A percentile compares a stretch with the other conserved stretches of the same genome.
Evolutionary conservation across 768 basidiomycete species (phyloP).

Genomic region (Pseudohyphozyma bogoriensis): DNA sequence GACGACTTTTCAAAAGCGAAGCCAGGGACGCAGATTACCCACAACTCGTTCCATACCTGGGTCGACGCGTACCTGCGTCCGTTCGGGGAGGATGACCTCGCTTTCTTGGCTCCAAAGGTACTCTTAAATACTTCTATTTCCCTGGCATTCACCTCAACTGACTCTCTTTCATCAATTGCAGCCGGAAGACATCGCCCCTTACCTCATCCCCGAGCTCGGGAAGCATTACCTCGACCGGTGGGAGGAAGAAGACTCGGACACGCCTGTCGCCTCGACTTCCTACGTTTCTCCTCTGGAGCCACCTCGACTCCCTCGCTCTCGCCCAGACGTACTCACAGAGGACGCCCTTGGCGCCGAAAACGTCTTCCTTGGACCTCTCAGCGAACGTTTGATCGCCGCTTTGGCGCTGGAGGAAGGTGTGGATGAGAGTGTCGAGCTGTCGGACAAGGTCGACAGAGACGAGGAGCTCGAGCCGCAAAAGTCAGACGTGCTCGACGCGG

Average conservation of each 20-base stretch:
- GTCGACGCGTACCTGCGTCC: constrained; percentile 82
- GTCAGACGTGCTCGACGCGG: constrained; percentile 35
- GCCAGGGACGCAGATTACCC: constrained; percentile 39
- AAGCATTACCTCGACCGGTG: constrained; percentile 81
- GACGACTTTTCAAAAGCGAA: constrained; percentile 43
- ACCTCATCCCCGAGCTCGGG: constrained; percentile 72
- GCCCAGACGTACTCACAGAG: constrained; percentile 70
- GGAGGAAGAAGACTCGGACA: constrained; percentile 72
- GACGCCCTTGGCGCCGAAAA: constrained; percentile 40
- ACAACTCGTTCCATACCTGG: constrained; percentile 67
- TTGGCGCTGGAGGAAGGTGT: constrained; percentile 22
- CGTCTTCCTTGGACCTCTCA: constrained; percentile 27
- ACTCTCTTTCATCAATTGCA: constrained; percentile 9
- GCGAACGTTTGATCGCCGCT: constrained; percentile 30
- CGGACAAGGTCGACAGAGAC: constrained; percentile 45
- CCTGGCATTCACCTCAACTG: background rate
- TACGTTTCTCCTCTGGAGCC: constrained; percentile 19
- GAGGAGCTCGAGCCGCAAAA: constrained; percentile 71
- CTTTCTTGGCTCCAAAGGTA: constrained; percentile 76
- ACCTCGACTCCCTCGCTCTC: constrained; percentile 35
- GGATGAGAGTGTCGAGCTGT: background rate
- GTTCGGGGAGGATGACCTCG: constrained; percentile 89
- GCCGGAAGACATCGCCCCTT: constrained; percentile 78
- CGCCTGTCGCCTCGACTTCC: background rate
- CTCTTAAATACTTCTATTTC: constrained; percentile 10